phyloP scores from a whole-genome alignment of 805 yeast species.

The Ogataea trehalophila region DNA sequence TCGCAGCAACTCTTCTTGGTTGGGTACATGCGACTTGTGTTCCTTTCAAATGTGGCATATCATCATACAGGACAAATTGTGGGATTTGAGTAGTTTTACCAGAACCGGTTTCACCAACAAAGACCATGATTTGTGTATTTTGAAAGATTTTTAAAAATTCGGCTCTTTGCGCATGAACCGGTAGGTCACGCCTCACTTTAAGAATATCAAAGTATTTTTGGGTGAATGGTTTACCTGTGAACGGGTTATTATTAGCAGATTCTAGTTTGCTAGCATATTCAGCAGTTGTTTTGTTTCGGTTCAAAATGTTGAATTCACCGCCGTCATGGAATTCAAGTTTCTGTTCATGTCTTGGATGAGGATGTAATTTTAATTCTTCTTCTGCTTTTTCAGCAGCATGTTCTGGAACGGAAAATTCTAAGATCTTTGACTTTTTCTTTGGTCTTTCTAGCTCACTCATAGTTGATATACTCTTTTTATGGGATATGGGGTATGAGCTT shows the following conservation, averaged over 20 bases:
- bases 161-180: constrained; percentile 89
- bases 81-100: constrained; percentile 99
- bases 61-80: constrained; percentile 89
- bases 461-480: neutral
- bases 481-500: too few species aligned
- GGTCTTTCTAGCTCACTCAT: constrained; percentile 37
- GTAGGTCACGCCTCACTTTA: constrained; percentile 75
- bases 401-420: constrained; percentile 54
- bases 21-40: constrained; percentile 92
- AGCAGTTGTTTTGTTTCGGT: constrained; percentile 64
- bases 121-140: constrained; percentile 87
- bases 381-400: constrained; percentile 66
- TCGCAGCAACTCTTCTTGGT: constrained; percentile 98
- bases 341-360: constrained; percentile 35
- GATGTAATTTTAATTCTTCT: constrained; percentile 43
- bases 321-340: constrained; percentile 52
- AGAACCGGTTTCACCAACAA: constrained; percentile 98
- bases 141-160: constrained; percentile 86
- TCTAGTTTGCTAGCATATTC: constrained; percentile 57
- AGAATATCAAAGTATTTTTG: constrained; percentile 74
- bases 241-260: constrained; percentile 62
- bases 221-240: constrained; percentile 63
- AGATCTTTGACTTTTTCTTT: constrained; percentile 43
- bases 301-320: constrained; percentile 54
- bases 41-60: constrained; percentile 80